Percentiles rank a stretch among this genome's conserved stretches.
Evolutionary conservation across 192 early-diverging fungal genomes (phyloP).

Genomic region (Backusella mclennaniae): DNA sequence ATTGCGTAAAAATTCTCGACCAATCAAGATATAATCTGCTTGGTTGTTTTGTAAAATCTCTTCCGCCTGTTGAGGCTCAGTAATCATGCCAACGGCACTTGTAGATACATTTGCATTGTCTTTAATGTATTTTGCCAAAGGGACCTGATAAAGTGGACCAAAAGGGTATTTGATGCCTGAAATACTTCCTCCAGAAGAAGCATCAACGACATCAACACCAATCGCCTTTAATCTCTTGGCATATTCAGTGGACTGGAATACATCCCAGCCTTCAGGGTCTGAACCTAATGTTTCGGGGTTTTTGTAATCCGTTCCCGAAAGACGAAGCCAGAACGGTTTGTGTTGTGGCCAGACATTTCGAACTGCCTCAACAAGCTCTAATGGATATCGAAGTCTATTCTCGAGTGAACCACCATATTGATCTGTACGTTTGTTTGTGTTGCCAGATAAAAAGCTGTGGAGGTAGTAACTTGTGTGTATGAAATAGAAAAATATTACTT

Average conservation of each 20-base stretch:
- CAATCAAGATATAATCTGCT: conserved; percentile 79
- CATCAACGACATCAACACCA: conserved; percentile 88
- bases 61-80: conserved; percentile 63
- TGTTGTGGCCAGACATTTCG: conserved; percentile 73
- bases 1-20: conserved; percentile 67
- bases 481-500: conserved; percentile 54
- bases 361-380: conserved; percentile 65
- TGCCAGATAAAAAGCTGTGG: conserved; percentile 75
- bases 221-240: conserved; percentile 48
- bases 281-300: conserved; percentile 38
- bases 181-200: conserved; percentile 72
- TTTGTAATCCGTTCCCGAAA: conserved; percentile 77
- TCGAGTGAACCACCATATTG: conserved; percentile 89
- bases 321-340: conserved; percentile 83
- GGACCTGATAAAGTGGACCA: conserved; percentile 63
- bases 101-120: conserved; percentile 54
- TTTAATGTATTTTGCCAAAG: conserved; percentile 63
- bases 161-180: conserved; percentile 15
- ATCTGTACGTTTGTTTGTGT: conserved; percentile 87
- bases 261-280: conserved; percentile 65
- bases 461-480: conserved; percentile 69
- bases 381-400: conserved; percentile 76
- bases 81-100: conserved; percentile 74
- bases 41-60: conserved; percentile 54
- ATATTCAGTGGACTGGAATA: conserved; percentile 70